Evolutionary conservation across 805 yeast genomes (phyloP).

Genomic region (Yarrowia sp.): DNA sequence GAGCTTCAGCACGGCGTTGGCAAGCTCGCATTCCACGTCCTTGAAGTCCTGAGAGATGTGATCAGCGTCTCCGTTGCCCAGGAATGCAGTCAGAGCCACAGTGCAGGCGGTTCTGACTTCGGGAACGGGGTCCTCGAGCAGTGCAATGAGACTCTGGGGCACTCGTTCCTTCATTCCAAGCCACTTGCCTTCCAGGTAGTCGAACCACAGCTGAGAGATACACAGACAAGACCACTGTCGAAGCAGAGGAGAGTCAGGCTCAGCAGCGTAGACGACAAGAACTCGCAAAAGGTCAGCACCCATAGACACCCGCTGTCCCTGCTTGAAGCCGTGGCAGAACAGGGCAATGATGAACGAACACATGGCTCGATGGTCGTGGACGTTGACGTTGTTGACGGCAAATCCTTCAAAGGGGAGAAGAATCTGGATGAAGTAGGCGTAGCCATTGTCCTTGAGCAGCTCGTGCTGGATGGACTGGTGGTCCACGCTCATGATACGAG

Average conservation of each 20-base stretch:
- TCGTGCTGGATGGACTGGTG: slow-evolving; percentile 89
- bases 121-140: slow-evolving; percentile 88
- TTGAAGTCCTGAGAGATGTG: slow-evolving; percentile 35
- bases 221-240: slow-evolving; percentile 92
- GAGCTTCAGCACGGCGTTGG: slow-evolving; percentile 68
- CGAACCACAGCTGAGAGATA: slow-evolving; percentile 76
- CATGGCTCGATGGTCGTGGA: slow-evolving; percentile 85
- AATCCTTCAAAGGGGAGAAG: slow-evolving; percentile 56
- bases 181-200: slow-evolving; percentile 76
- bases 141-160: slow-evolving; percentile 60
- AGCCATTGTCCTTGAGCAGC: slow-evolving; percentile 88
- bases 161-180: slow-evolving; percentile 70
- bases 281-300: slow-evolving; percentile 74
- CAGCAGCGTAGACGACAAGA: slow-evolving; percentile 67
- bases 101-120: slow-evolving; percentile 90
- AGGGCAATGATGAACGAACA: slow-evolving; percentile 88
- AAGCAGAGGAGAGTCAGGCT: slow-evolving; percentile 81
- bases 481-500: slow-evolving; percentile 95
- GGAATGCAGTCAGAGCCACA: slow-evolving; percentile 71
- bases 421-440: slow-evolving; percentile 82
- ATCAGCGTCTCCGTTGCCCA: slow-evolving; percentile 53
- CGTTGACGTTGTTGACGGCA: slow-evolving; percentile 54
- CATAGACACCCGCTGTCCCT: slow-evolving; percentile 82
- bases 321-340: slow-evolving; percentile 78
- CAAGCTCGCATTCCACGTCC: slow-evolving; percentile 59